These are phyloP conservation scores for Fonsecaea multimorphosa DNA, from an alignment of 2,329 filamentous ascomycete species.

Conservation along the genomic window DNA sequence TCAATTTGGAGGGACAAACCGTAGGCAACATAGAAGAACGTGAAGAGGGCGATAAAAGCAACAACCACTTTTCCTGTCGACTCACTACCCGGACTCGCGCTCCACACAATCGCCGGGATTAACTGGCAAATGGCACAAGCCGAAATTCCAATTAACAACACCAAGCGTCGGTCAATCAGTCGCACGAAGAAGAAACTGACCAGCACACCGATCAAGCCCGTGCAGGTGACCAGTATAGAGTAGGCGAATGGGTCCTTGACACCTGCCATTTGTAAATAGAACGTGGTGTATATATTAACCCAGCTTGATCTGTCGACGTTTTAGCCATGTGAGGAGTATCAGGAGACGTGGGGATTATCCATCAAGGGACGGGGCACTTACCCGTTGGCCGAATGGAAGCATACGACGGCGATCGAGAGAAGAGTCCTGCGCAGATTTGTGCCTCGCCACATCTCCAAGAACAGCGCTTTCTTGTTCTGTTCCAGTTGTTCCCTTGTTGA, in stretches of 20 bases:
- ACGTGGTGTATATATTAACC: slow-evolving; percentile 30
- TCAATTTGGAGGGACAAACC: slow-evolving; percentile 8
- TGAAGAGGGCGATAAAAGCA: slow-evolving; percentile 31
- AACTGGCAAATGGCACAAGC: slow-evolving; percentile 31
- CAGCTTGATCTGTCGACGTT: slow-evolving; percentile 22
- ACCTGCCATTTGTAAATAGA: slow-evolving; percentile 26
- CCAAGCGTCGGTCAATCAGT: slow-evolving; percentile 26
- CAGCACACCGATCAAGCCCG: slow-evolving; percentile 28
- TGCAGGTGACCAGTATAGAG: slow-evolving; percentile 31
- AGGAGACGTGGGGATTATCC: slow-evolving; percentile 10
- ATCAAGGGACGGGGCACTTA: slow-evolving; percentile 9
- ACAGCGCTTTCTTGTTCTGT: slow-evolving; percentile 32
- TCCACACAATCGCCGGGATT: slow-evolving; percentile 30
- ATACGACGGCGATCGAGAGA: slow-evolving; percentile 31
- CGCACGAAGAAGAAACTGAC: slow-evolving; percentile 32
- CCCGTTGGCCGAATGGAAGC: slow-evolving; percentile 33
- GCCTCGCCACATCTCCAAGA: slow-evolving; percentile 33
- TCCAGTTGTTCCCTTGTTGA: slow-evolving; percentile 29
- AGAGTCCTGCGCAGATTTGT: slow-evolving; percentile 28
- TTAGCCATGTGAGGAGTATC: not conserved
- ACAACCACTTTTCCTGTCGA: slow-evolving; percentile 26
- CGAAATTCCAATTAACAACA: slow-evolving; percentile 26
- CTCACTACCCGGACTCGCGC: slow-evolving; percentile 18
- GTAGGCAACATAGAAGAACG: slow-evolving; percentile 32
- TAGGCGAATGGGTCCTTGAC: slow-evolving; percentile 29